These are phyloP conservation scores for Xylariaceae sp. DNA, from an alignment of 2,329 filamentous ascomycete genomes.

Conservation along the genomic window DNA sequence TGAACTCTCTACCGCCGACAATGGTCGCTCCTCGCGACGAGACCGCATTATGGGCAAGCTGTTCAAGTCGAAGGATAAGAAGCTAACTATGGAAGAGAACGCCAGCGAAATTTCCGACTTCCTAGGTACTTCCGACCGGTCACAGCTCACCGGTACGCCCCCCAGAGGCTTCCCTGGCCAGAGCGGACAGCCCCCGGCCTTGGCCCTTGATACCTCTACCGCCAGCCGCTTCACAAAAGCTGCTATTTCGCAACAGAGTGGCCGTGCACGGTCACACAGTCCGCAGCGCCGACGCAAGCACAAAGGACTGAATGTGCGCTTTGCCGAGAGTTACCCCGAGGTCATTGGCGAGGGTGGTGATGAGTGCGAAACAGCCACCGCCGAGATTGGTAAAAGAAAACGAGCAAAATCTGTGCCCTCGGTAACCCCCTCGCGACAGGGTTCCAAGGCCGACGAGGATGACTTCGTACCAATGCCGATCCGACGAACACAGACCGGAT, in stretches of 20 bases:
- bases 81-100: conserved; percentile 38
- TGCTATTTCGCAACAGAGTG: conserved; percentile 41
- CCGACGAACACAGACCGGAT: conserved; percentile 55
- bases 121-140: conserved; percentile 51
- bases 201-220: conserved; percentile 50
- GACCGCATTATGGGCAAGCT: conserved; percentile 59
- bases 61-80: conserved; percentile 40
- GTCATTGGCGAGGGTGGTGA: conserved; percentile 90
- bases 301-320: conserved; percentile 67
- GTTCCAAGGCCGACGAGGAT: conserved; percentile 32
- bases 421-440: conserved; percentile 31
- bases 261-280: conserved; percentile 41
- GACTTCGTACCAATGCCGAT: conserved; percentile 51
- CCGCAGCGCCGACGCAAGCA: conserved; percentile 46
- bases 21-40: conserved; percentile 28
- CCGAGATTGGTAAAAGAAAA: conserved; percentile 63
- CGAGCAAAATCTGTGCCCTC: conserved; percentile 35
- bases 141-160: conserved; percentile 48
- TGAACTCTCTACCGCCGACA: conserved; percentile 25
- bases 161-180: conserved; percentile 34
- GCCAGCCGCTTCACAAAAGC: conserved; percentile 54
- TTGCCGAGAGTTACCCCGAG: conserved; percentile 66
- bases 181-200: conserved; percentile 35
- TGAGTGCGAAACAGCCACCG: conserved; percentile 66
- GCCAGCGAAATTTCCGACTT: conserved; percentile 54